These are phyloP conservation scores for Perkinsus olseni DNA, from an alignment of 169 alveolate species.

Conservation along the genomic window DNA sequence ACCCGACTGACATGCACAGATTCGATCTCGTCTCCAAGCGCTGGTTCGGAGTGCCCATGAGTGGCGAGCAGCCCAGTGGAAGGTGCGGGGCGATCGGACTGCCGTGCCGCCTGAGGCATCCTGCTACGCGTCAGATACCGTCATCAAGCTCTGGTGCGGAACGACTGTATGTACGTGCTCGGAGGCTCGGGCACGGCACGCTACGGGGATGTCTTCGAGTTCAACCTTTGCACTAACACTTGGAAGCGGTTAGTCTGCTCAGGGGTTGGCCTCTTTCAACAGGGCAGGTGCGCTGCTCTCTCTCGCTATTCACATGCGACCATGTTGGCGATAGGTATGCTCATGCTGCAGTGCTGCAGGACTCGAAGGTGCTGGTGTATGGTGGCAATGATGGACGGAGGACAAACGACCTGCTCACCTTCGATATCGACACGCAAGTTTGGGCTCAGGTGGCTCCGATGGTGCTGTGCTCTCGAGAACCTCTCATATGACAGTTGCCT, in stretches of 20 bases:
- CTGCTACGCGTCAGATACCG: neutral
- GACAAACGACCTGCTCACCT: neutral
- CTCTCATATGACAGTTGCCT: neutral
- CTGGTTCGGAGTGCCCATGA: neutral
- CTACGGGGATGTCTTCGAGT: neutral
- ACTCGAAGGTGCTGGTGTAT: neutral
- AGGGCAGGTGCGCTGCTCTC: neutral
- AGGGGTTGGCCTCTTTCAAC: neutral
- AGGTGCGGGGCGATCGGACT: neutral
- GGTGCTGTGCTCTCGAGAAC: neutral
- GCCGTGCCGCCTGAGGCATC: neutral
- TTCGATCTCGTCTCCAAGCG: neutral
- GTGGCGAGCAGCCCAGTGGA: neutral
- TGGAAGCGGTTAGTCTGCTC: neutral
- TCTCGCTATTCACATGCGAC: neutral
- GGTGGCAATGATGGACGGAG: neutral
- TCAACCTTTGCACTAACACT: neutral
- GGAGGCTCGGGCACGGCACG: neutral
- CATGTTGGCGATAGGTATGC: neutral
- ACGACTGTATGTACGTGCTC: neutral
- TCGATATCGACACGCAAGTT: neutral
- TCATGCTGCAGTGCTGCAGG: neutral
- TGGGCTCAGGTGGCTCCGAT: neutral
- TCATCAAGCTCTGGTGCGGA: neutral
- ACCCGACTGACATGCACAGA: neutral